Conservation (phyloP, 2,329 filamentous ascomycete genomes). For the Fonsecaea pedrosoi region DNA sequence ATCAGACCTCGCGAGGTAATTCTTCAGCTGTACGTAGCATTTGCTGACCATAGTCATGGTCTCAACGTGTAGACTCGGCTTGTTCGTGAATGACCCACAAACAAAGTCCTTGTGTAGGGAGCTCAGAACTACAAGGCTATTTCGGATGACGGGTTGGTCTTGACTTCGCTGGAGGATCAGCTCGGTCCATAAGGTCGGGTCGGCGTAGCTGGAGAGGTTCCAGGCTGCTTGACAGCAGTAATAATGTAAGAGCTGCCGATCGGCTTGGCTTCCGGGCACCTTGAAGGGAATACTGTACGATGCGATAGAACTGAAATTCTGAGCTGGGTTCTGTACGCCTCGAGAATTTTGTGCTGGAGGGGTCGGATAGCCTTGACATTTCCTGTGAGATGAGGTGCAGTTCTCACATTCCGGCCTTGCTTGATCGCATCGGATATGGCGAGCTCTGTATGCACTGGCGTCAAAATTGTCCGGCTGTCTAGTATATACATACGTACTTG, state of each 20-base stretch:
- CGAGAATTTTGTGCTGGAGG: constrained; percentile 43
- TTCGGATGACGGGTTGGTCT: constrained; percentile 64
- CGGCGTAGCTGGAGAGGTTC: constrained; percentile 70
- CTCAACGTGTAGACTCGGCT: background rate
- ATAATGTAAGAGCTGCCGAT: constrained; percentile 54
- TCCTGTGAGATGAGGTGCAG: constrained; percentile 64
- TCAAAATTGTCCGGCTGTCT: background rate
- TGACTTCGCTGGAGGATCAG: constrained; percentile 69
- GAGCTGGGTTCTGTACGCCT: background rate
- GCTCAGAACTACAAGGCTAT: constrained; percentile 69
- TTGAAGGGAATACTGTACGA: constrained; percentile 28
- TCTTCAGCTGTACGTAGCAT: constrained; percentile 40
- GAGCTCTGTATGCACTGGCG: constrained; percentile 6
- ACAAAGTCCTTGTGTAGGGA: constrained; percentile 64
- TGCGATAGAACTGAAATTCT: constrained; percentile 2
- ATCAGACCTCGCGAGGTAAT: constrained; percentile 33
- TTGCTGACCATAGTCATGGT: constrained; percentile 35
- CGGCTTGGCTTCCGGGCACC: constrained; percentile 20
- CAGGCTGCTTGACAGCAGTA: constrained; percentile 67
- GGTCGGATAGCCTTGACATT: constrained; percentile 63
- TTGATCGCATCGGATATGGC: constrained; percentile 30
- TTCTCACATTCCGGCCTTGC: constrained; percentile 52
- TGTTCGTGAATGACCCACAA: constrained; percentile 4
- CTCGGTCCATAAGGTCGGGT: constrained; percentile 69
- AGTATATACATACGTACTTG: constrained; percentile 25